Evolutionary conservation across 2,329 filamentous ascomycete species (phyloP).

Genomic region (Ambrosiella xylebori): DNA sequence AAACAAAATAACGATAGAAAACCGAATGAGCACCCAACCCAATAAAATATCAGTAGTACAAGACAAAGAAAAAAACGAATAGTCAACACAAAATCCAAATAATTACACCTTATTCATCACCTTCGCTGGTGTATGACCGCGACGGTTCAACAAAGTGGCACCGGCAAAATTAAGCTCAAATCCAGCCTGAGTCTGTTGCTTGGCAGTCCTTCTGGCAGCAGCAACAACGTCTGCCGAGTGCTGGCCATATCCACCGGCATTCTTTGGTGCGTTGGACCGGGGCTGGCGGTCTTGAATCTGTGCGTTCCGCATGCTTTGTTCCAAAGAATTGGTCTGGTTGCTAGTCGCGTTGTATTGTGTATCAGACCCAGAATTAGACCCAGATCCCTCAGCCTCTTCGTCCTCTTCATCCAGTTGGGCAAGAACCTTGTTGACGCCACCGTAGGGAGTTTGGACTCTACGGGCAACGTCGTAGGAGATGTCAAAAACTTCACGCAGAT

Average conservation of each 20-base stretch:
- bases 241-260: constrained; percentile 57
- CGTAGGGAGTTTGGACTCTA: constrained; percentile 89
- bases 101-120: background rate
- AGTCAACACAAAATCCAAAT: background rate
- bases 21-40: background rate
- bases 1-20: background rate
- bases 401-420: constrained; percentile 54
- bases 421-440: constrained; percentile 58
- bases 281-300: constrained; percentile 49
- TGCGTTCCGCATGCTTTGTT: constrained; percentile 73
- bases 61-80: constrained; percentile 3
- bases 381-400: constrained; percentile 30
- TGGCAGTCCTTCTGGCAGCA: constrained; percentile 65
- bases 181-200: constrained; percentile 52
- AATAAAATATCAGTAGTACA: background rate
- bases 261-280: constrained; percentile 19
- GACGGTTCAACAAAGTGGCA: constrained; percentile 68
- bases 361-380: constrained; percentile 18
- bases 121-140: constrained; percentile 33
- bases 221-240: constrained; percentile 72
- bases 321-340: constrained; percentile 46
- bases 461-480: constrained; percentile 95
- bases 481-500: constrained; percentile 92
- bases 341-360: constrained; percentile 26
- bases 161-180: constrained; percentile 90